Percentiles rank a stretch among this genome's conserved stretches.
phyloP scores from a whole-genome alignment of 352 stramenopile genomes.

The Hyaloperonospora brassicae region DNA sequence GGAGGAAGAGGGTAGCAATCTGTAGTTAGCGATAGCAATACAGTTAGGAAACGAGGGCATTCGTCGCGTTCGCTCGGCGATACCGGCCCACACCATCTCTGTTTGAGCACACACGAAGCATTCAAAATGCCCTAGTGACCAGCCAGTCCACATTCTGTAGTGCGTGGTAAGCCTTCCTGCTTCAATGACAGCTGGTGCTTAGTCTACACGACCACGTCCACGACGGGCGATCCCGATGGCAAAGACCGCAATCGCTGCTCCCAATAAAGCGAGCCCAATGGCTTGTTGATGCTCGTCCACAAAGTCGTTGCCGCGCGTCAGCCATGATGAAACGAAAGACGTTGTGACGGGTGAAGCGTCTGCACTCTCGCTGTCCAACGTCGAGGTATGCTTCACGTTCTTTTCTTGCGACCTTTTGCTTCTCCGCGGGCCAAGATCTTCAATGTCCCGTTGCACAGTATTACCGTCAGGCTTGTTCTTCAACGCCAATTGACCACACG shows the following conservation, averaged over 20 bases:
- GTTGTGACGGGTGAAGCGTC: constrained; percentile 8
- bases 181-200: constrained; percentile 4
- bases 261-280: constrained; percentile 36
- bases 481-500: constrained; percentile 92
- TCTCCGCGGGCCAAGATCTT: constrained; percentile 43
- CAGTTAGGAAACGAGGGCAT: constrained; percentile 12
- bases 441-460: constrained; percentile 41
- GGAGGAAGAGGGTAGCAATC: constrained; percentile 24
- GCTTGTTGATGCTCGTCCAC: constrained; percentile 40
- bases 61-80: background rate
- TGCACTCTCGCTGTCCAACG: constrained; percentile 5
- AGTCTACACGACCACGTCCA: constrained; percentile 22
- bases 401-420: constrained; percentile 16
- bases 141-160: too few species aligned
- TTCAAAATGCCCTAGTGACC: too few species aligned
- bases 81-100: too few species aligned
- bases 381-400: constrained; percentile 13
- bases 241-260: constrained; percentile 31
- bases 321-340: constrained; percentile 11
- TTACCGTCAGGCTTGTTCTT: constrained; percentile 53
- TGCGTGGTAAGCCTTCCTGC: too few species aligned
- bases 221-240: constrained; percentile 36
- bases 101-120: too few species aligned
- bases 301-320: constrained; percentile 31
- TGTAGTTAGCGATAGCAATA: constrained; percentile 25